Evolutionary conservation across 805 yeast genomes (phyloP).

Genomic region (Vanderwaltozyma yarrowii): DNA sequence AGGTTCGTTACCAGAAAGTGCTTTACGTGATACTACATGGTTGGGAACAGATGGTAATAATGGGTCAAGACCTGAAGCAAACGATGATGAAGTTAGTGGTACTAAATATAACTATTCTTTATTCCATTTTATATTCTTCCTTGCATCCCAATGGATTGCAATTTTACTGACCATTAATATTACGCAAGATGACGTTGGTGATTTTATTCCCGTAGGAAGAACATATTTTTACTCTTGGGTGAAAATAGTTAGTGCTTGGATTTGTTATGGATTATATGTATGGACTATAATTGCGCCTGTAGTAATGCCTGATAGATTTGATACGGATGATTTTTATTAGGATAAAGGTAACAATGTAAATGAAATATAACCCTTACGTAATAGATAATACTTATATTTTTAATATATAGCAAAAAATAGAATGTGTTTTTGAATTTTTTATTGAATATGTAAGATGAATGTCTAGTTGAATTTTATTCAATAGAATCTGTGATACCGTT

Average conservation of each 20-base stretch:
- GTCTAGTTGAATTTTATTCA: slow-evolving; percentile 13
- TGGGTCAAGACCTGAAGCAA: slow-evolving; percentile 24
- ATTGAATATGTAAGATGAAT: too few relatives aligned
- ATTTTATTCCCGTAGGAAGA: slow-evolving; percentile 92
- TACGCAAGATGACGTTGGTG: slow-evolving; percentile 70
- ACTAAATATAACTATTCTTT: slow-evolving; percentile 79
- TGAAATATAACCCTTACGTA: too few relatives aligned
- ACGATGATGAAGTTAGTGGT: slow-evolving; percentile 48
- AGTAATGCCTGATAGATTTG: slow-evolving; percentile 81
- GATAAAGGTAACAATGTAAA: neutral
- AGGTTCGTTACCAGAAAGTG: slow-evolving; percentile 91
- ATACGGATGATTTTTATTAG: slow-evolving; percentile 19
- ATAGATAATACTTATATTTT: too few relatives aligned
- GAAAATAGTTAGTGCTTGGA: slow-evolving; percentile 85
- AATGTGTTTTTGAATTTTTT: too few relatives aligned
- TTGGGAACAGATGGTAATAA: slow-evolving; percentile 26
- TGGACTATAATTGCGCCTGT: slow-evolving; percentile 94
- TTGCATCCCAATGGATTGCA: slow-evolving; percentile 96
- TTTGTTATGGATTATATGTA: slow-evolving; percentile 72
- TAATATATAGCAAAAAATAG: too few relatives aligned
- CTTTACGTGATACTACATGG: slow-evolving; percentile 64
- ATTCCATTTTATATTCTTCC: slow-evolving; percentile 83
- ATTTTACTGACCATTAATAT: slow-evolving; percentile 88
- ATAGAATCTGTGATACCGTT: slow-evolving; percentile 52
- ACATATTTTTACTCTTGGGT: slow-evolving; percentile 95